Evolutionary conservation across 129 eudicot species (phyloP), one percentile per base, ranked within the genome.

Genomic region (Lonicera japonica): DNA sequence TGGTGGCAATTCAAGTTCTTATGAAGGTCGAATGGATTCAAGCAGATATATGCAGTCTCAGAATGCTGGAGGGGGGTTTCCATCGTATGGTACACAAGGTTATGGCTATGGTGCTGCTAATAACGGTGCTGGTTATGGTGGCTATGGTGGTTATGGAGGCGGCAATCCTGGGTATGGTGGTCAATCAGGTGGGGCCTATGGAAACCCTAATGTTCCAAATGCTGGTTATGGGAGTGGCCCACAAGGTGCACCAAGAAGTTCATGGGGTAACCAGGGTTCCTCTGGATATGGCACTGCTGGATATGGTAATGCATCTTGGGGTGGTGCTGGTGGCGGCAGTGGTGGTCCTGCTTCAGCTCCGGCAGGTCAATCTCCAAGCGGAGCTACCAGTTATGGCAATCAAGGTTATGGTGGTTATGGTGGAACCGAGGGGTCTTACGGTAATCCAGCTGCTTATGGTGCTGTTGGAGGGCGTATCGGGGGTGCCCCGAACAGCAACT

Each of bases 381-480:
- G 81, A 50, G 86, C 82, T 70, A 63, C 85, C 69, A 94, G 83
- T 23, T 91, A 87, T 64, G 97, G 95, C 29, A 87, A 67, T 70
- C 95, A 91, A 68, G 90, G 87, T 60, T 82, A 87, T 73, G 95
- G 97, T 69, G 88, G 89, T 16, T 90, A 90, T 75, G 97, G 94
- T 45, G 89, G 82, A 41, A 61, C n/a, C 19, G 97, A 86, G 47
- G 96, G 90, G 21, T 77, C 77, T n/a, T 89, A 89, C 45, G 86
- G 82, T 21, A 84, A 79, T 64, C 87, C 80, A 66, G 82, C 80
- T 65, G 95, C 75, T 17, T 90, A 86, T 69, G 92, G 90, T 51
- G 83, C 87, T 41, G 87, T 71, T 74, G 95, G 94, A 36, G 95
- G 91, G 7, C 92, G 95, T 55, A 66, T 71, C 48, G 88, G 85